Conservation (phyloP, 1,139 yeast species). For the Blastobotrys arbuscula region DNA sequence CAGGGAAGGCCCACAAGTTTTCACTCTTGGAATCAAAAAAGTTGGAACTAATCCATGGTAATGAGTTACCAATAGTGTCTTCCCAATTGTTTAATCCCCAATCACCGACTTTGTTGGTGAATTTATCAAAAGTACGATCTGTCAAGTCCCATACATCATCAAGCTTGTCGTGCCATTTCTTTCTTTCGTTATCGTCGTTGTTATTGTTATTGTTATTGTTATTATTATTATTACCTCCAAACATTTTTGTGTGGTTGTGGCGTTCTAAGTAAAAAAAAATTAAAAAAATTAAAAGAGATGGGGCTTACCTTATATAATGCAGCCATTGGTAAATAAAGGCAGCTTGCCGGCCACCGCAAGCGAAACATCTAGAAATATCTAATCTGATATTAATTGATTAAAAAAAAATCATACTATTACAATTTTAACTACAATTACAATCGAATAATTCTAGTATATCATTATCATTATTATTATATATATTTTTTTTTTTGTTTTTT, state of each 20-base stretch:
- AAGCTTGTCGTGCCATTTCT: constrained; percentile 14
- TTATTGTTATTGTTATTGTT: constrained; percentile 5
- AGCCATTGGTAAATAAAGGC: not conserved
- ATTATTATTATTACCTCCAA: constrained; percentile 5
- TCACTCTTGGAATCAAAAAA: constrained; percentile 5
- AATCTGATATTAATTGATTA: too few species aligned
- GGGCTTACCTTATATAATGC: too few species aligned
- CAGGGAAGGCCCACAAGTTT: constrained; percentile 44
- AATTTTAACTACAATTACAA: not conserved
- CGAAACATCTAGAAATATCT: not conserved
- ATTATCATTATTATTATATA: too few species aligned
- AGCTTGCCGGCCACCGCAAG: constrained; percentile 1
- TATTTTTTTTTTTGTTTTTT: too few species aligned
- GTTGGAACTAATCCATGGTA: constrained; percentile 14
- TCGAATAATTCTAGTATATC: not conserved
- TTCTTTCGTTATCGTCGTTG: constrained; percentile 1
- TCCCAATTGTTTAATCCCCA: constrained; percentile 16
- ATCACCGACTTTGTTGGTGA: constrained; percentile 14
- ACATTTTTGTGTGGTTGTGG: not conserved
- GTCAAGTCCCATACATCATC: constrained; percentile 21
- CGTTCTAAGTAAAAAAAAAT: not conserved
- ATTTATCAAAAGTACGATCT: constrained; percentile 19
- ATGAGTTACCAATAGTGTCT: constrained; percentile 11
- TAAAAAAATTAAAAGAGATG: not conserved
- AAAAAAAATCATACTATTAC: not conserved